phyloP scores from a whole-genome alignment of 2,329 filamentous ascomycete species.

The Aureobasidium melanogenum region DNA sequence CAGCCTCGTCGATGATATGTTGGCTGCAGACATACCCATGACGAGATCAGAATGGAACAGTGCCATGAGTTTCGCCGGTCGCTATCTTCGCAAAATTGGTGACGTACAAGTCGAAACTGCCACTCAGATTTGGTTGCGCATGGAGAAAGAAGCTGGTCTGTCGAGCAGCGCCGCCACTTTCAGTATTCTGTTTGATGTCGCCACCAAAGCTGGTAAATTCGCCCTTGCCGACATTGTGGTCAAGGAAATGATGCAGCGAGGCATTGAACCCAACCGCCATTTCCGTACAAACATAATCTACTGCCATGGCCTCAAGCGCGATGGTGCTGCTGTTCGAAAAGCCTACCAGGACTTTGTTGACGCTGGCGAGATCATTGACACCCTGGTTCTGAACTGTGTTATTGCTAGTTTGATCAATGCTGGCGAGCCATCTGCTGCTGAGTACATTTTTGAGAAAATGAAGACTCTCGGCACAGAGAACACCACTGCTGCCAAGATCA shows the following conservation, averaged over 20 bases:
- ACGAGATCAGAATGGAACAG: conserved; percentile 68
- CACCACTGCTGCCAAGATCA: conserved; percentile 22
- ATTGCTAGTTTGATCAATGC: conserved; percentile 68
- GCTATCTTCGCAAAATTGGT: conserved; percentile 54
- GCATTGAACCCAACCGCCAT: conserved; percentile 63
- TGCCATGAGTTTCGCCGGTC: conserved; percentile 69
- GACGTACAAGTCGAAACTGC: conserved; percentile 57
- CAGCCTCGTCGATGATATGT: conserved; percentile 73
- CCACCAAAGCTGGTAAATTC: conserved; percentile 78
- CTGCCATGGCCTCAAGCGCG: conserved; percentile 66
- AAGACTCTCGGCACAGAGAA: conserved; percentile 48
- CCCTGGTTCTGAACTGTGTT: conserved; percentile 75
- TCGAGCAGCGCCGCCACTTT: conserved; percentile 72
- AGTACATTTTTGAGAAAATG: conserved; percentile 79
- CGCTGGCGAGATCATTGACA: conserved; percentile 80
- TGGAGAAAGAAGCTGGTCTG: conserved; percentile 66
- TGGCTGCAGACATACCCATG: conserved; percentile 61
- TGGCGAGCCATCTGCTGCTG: conserved; percentile 67
- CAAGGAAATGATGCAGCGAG: conserved; percentile 66
- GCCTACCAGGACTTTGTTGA: conserved; percentile 79
- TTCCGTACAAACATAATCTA: conserved; percentile 77
- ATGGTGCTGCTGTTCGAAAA: conserved; percentile 64
- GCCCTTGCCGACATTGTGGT: conserved; percentile 75
- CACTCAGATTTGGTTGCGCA: conserved; percentile 75
- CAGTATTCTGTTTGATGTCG: conserved; percentile 84